A percentile compares a stretch with the other conserved stretches of the same genome.
Conservation (phyloP, 2,329 filamentous ascomycete genomes). For the Bipolaris bicolor region DNA sequence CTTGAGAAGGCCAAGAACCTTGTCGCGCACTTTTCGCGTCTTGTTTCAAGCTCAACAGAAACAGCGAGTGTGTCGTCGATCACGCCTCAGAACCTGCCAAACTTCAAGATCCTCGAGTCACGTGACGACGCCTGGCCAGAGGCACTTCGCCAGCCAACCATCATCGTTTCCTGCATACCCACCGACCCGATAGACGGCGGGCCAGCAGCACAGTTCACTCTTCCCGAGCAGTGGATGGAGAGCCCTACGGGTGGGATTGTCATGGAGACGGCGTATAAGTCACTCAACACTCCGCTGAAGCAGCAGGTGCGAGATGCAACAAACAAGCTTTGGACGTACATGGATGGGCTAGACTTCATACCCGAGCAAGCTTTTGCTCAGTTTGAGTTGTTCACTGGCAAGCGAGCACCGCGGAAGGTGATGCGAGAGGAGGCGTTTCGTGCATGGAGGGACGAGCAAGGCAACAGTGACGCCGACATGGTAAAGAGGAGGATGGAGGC, state of each 20-base stretch:
- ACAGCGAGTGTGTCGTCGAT: constrained; percentile 23
- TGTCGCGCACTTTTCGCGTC: constrained; percentile 70
- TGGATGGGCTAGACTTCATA: constrained; percentile 77
- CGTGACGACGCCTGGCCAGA: constrained; percentile 69
- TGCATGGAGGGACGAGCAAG: constrained; percentile 44
- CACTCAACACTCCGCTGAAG: constrained; percentile 72
- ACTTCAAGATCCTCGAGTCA: constrained; percentile 65
- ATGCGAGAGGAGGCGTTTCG: constrained; percentile 70
- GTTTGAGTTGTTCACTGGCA: constrained; percentile 80
- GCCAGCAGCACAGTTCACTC: constrained; percentile 71
- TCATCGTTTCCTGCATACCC: constrained; percentile 78
- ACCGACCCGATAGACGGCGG: constrained; percentile 69
- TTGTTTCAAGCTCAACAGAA: constrained; percentile 42
- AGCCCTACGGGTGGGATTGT: constrained; percentile 78
- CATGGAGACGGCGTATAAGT: constrained; percentile 75
- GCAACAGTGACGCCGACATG: constrained; percentile 40
- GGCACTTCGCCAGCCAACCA: constrained; percentile 68
- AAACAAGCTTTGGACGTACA: constrained; percentile 71
- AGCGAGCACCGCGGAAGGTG: constrained; percentile 70
- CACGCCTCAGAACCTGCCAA: constrained; percentile 40
- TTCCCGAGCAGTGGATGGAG: constrained; percentile 72
- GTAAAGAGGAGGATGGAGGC: constrained; percentile 42
- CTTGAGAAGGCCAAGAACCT: constrained; percentile 69
- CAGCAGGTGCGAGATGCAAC: constrained; percentile 68
- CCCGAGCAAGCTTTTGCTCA: constrained; percentile 82